phyloP scores from a whole-genome alignment of 345 rosid genomes.

The Corchorus olitorius region DNA sequence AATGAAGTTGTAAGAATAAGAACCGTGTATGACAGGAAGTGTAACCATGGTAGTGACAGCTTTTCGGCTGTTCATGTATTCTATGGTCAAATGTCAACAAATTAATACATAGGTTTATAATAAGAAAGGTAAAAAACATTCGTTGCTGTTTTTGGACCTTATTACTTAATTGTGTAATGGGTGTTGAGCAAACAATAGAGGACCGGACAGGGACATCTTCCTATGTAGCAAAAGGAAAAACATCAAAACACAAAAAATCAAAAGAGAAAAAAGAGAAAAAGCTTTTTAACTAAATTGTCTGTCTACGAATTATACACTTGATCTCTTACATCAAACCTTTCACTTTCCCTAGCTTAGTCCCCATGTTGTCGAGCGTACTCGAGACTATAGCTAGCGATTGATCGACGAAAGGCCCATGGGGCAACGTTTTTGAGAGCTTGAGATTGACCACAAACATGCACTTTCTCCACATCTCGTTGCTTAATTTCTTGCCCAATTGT shows the following conservation, averaged over 20 bases:
- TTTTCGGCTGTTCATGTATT: conserved; percentile 17
- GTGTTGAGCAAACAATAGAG: neutral
- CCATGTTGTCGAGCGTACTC: neutral
- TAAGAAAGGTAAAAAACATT: neutral
- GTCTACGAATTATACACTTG: neutral
- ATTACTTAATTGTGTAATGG: neutral
- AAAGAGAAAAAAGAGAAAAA: neutral
- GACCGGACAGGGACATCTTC: conserved; percentile 2
- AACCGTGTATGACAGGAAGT: neutral
- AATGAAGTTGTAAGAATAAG: neutral
- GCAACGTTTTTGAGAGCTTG: neutral
- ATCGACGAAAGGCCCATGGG: neutral
- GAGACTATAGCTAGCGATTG: neutral
- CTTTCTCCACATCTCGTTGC: neutral
- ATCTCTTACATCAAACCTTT: neutral
- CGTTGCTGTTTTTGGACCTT: conserved; percentile 9
- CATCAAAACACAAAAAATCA: neutral
- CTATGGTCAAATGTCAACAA: neutral
- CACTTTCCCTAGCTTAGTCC: neutral
- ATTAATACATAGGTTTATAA: neutral
- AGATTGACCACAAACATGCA: conserved; percentile 9
- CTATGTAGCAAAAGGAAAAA: neutral
- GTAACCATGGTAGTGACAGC: neutral
- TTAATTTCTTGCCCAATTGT: neutral
- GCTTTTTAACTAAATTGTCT: neutral